Evolutionary conservation across 140 eudicot species (phyloP), one percentile per base, ranked within the genome.

Genomic region (Anethum foeniculum): DNA sequence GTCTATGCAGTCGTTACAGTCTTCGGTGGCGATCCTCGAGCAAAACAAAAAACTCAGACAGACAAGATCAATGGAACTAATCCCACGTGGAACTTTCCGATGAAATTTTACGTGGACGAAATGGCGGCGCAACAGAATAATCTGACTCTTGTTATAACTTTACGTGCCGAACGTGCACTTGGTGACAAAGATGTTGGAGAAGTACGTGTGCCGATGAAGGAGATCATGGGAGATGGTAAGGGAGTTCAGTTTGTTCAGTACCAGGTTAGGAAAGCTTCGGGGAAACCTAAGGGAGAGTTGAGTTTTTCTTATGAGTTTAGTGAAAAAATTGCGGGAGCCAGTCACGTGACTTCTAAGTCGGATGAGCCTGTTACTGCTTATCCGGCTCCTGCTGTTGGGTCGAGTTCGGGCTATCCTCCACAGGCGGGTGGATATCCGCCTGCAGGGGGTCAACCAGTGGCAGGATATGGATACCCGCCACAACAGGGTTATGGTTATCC

Each of bases 11-110:
- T 88, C 68, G 94, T 85, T 46, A 83, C 83, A 32, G 77, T 93
- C 85, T 77, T 84, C 71, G 96, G 96, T 81, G 82, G 88, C 30
- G 68, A 68, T 16, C 56, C 72, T 6, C 82, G 67, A 25, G 41
- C 76, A 32, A 85, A 77, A 65, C 87, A 82, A 69, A 85, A 71
- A 47, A 86, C 97, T 48, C 88, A 82, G 21, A 89, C 90, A 3
- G 87, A 87, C 48, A 75, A 78, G 62, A 87, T 83, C 71, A 89
- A 86, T 0, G 88, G 87, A 77, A 58, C 85, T 9, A 83, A 87
- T 47, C 98, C 98, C 1, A 74, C 85, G 0, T 93, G 98, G 98
- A 91, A 93, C 79, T 87, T 80, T 71, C 93, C 94, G 7, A 87
- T 91, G 88, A 86, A 84, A 56, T 88, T 91, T 74, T 80, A 85